phyloP scores from a whole-genome alignment of 495 filamentous ascomycete species.

The Xylaria castorea region DNA sequence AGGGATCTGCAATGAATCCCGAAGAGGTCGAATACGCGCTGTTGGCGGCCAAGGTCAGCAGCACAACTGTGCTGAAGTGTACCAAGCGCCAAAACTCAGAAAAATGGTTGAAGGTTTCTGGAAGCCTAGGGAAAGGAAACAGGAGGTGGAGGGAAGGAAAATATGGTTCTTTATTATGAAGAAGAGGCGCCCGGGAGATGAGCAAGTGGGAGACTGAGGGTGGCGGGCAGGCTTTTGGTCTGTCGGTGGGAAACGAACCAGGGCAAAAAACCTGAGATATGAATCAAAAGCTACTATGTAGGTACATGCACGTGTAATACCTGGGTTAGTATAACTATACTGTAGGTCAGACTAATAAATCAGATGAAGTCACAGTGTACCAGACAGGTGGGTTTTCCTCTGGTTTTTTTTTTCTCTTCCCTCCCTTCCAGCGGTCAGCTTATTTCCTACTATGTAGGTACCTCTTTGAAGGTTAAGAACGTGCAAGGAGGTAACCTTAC shows the following conservation, averaged over 20 bases:
- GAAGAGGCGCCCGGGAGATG: constrained; percentile 23
- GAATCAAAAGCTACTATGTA: constrained; percentile 11
- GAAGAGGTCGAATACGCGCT: constrained; percentile 15
- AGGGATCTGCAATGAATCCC: constrained; percentile 28
- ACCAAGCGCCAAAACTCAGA: constrained; percentile 4
- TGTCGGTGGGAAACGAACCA: constrained; percentile 27
- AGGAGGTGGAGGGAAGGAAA: constrained; percentile 13
- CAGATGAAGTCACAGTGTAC: constrained; percentile 21
- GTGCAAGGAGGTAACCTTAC: not conserved
- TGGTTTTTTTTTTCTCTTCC: not conserved
- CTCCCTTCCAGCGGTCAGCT: constrained; percentile 22
- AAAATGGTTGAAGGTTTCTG: not conserved
- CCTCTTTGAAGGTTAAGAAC: not conserved
- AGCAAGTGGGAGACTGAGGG: constrained; percentile 13
- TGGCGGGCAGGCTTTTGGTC: constrained; percentile 22
- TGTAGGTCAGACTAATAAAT: constrained; percentile 12
- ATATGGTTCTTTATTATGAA: constrained; percentile 15
- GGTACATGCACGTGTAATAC: constrained; percentile 1
- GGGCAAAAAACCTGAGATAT: constrained; percentile 13
- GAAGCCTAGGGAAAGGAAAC: constrained; percentile 7
- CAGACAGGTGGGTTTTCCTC: constrained; percentile 5
- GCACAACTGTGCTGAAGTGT: constrained; percentile 2
- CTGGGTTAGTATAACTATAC: not conserved
- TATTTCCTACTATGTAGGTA: not conserved
- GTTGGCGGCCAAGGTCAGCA: constrained; percentile 11